Evolutionary conservation across 2,329 filamentous ascomycete genomes (phyloP).

Genomic region (Sarocladium kiliense): DNA sequence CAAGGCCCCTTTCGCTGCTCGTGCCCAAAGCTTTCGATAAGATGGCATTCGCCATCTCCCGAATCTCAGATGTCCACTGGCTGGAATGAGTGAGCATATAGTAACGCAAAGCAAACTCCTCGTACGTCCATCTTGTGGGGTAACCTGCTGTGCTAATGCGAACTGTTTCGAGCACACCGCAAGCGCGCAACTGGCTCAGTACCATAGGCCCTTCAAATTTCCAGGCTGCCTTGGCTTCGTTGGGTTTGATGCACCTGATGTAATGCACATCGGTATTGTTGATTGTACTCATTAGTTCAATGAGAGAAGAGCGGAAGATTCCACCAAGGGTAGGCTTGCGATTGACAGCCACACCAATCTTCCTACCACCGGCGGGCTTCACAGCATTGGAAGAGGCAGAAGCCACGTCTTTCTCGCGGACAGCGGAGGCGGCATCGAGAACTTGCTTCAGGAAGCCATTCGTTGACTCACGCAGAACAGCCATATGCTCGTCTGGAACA

Average conservation of each 20-base stretch:
- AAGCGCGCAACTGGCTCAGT: conserved; percentile 90
- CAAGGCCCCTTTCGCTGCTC: conserved; percentile 65
- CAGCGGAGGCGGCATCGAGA: conserved; percentile 75
- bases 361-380: conserved; percentile 73
- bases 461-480: conserved; percentile 76
- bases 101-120: conserved; percentile 95
- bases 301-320: conserved; percentile 97
- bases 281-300: conserved; percentile 97
- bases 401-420: conserved; percentile 82
- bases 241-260: conserved; percentile 98
- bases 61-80: conserved; percentile 90
- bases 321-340: conserved; percentile 95
- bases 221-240: conserved; percentile 94
- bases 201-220: conserved; percentile 99
- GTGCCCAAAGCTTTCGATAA: conserved; percentile 81
- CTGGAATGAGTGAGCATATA: conserved; percentile 94
- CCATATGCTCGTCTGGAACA: conserved; percentile 96
- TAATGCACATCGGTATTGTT: conserved; percentile 98
- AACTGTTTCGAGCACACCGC: conserved; percentile 97
- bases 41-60: conserved; percentile 90
- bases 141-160: conserved; percentile 97
- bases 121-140: conserved; percentile 96
- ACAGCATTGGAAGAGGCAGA: conserved; percentile 65
- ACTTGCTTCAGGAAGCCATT: conserved; percentile 84
- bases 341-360: conserved; percentile 87